Conservation (phyloP, 306 rosid genomes). For the Fagus sylvatica region DNA sequence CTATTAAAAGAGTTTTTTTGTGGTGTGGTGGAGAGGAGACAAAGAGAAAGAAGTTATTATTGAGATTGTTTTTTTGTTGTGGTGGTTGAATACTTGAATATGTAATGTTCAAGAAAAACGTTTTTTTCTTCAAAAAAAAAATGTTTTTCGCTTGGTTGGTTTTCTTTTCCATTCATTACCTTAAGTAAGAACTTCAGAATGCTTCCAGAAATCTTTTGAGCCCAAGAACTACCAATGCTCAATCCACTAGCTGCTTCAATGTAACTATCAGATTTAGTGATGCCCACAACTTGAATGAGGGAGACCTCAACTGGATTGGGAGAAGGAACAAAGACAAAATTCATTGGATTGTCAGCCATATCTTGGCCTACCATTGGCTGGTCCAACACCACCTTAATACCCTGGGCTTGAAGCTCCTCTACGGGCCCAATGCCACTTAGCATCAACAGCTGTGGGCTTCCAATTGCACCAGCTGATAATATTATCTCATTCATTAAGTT, state of each 20-base stretch:
- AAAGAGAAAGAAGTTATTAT: too few relatives aligned
- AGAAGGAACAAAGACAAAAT: slow-evolving; percentile 55
- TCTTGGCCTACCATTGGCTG: slow-evolving; percentile 70
- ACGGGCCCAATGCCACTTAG: slow-evolving; percentile 71
- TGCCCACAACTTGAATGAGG: slow-evolving; percentile 63
- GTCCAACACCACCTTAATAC: slow-evolving; percentile 46
- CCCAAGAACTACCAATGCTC: slow-evolving; percentile 36
- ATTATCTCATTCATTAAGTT: slow-evolving; percentile 49
- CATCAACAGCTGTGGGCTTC: slow-evolving; percentile 72
- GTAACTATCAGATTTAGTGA: slow-evolving; percentile 51
- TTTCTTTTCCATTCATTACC: too few relatives aligned
- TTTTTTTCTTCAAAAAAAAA: too few relatives aligned
- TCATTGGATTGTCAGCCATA: slow-evolving; percentile 79
- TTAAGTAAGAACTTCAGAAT: too few relatives aligned
- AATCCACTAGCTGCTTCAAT: slow-evolving; percentile 66
- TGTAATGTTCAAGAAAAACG: too few relatives aligned
- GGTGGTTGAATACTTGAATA: too few relatives aligned
- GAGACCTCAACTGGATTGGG: slow-evolving; percentile 74
- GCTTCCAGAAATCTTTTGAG: slow-evolving; percentile 4
- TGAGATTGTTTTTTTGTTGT: too few relatives aligned
- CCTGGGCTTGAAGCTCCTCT: slow-evolving; percentile 51
- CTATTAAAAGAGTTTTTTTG: too few relatives aligned
- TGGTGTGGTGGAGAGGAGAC: too few relatives aligned
- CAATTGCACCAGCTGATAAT: slow-evolving; percentile 69
- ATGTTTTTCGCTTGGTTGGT: too few relatives aligned